Conservation (phyloP, 1,284 basidiomycete species). For the Moniliophthora roreri region DNA sequence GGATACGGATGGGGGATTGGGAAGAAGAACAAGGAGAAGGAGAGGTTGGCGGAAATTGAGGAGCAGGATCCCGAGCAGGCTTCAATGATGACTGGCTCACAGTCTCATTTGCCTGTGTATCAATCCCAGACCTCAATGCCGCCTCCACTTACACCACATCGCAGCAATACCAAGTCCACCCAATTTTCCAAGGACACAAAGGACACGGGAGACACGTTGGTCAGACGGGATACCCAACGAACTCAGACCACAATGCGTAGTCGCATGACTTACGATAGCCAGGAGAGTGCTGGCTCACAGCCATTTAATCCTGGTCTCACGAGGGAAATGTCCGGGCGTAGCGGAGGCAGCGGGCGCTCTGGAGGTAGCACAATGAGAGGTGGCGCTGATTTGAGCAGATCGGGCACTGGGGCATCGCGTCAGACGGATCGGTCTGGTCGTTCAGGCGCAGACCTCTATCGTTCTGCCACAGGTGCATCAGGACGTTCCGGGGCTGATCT, state of each 20-base stretch:
- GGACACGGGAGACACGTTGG: slow-evolving; percentile 24
- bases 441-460: not conserved
- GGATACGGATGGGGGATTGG: slow-evolving; percentile 73
- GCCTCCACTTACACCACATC: slow-evolving; percentile 34
- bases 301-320: slow-evolving; percentile 22
- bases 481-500: slow-evolving; percentile 3
- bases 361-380: not conserved
- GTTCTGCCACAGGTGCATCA: not conserved
- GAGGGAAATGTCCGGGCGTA: slow-evolving; percentile 9
- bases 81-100: slow-evolving; percentile 24
- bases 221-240: slow-evolving; percentile 23
- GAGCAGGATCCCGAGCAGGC: slow-evolving; percentile 7
- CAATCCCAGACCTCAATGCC: slow-evolving; percentile 28
- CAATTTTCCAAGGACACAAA: slow-evolving; percentile 30
- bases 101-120: slow-evolving; percentile 41
- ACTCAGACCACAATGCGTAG: slow-evolving; percentile 15
- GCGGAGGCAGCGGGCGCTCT: slow-evolving; percentile 11
- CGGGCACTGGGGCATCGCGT: slow-evolving; percentile 49
- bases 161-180: slow-evolving; percentile 39
- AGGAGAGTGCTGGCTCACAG: slow-evolving; percentile 15
- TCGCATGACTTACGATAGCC: slow-evolving; percentile 16
- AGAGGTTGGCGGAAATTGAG: slow-evolving; percentile 32
- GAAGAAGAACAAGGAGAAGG: slow-evolving; percentile 51
- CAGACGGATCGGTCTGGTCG: not conserved
- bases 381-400: slow-evolving; percentile 58